These are phyloP conservation scores for Cutaneotrichosporon spelunceum DNA, from an alignment of 1,284 basidiomycete species.

Conservation along the genomic window DNA sequence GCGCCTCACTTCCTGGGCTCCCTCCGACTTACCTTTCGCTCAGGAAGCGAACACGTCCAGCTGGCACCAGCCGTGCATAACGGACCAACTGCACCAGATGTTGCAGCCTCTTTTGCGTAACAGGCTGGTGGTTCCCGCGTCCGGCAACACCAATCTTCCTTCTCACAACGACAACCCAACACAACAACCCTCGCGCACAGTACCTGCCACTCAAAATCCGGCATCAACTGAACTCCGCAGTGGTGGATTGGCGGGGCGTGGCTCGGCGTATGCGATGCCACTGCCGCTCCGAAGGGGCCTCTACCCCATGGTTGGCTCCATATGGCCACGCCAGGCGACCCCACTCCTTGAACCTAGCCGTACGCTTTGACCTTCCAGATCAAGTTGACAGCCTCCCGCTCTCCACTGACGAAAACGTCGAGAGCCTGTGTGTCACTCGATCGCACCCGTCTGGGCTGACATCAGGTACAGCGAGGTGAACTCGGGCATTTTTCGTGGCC, in stretches of 20 bases:
- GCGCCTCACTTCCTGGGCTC: not conserved
- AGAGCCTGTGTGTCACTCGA: not conserved
- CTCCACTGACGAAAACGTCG: not conserved
- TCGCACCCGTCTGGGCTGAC: not conserved
- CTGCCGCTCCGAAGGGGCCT: not conserved
- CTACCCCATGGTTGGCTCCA: not conserved
- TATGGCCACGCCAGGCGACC: not conserved
- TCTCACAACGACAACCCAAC: not conserved
- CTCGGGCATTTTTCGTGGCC: not conserved
- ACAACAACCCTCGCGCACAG: not conserved
- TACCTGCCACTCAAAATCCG: not conserved
- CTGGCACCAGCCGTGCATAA: no score
- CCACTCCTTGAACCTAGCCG: not conserved
- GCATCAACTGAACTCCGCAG: not conserved
- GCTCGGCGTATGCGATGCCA: not conserved
- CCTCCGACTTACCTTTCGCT: not conserved
- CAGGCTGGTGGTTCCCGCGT: not conserved
- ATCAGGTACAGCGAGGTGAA: not conserved
- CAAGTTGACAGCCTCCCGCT: not conserved
- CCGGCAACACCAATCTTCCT: not conserved
- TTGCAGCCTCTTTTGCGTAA: not conserved
- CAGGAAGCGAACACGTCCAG: not conserved
- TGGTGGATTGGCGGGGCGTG: not conserved
- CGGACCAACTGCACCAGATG: not conserved
- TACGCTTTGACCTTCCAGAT: not conserved